Base-by-base conservation (phyloP, 1,284 basidiomycete genomes). In the Ganoderma leucocontextum region DNA sequence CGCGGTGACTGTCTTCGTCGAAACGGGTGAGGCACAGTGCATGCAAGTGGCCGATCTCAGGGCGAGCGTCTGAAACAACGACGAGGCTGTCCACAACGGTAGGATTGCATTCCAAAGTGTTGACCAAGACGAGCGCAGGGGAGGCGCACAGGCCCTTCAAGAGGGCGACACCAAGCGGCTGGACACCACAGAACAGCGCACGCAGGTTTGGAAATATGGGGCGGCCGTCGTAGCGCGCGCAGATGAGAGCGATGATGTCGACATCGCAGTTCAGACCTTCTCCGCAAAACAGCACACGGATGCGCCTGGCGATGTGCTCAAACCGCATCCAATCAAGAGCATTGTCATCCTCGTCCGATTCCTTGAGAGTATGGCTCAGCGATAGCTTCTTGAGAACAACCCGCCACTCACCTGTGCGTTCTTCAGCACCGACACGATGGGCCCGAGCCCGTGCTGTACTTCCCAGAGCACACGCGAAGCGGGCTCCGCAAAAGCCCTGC, bases 381-480 rank as follows among this genome's bases (percentile, higher is more conserved):
- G 49, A 15, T 22, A 13, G 15, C 12, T 10, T 29, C 12, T 39
- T 25, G 15, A 22, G 22, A 7, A 49, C 47, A 49, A 10, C n/a
- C 3, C 12, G 52, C 52, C 13, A 53, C 52, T 53, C 13, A 53
- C 52, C 25, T 29, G 52, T 9, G 13, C 9, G 13, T 29, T 33
- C 29, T 17, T 33, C 12, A 53, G 15, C 29, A 33, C 29, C 5
- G 52, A 53, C 13, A 17, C 10, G 52, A 53, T 53, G 12, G 52
- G 52, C 12, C 4, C 29, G 29, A 53, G 22, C 4, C 29, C 29
- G 25, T 53, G 13, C 7, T 15, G 15, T 22, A 42, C 60, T 10
- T 42, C 42, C 60, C 60, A 61, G 22, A 61, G 60, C 13, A 42
- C 41, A 22, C 60, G 22, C 0, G 60, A 42, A 29, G 60, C 60